Conservation (phyloP, 768 basidiomycete species). For the Strobilomyces echinocephalus region DNA sequence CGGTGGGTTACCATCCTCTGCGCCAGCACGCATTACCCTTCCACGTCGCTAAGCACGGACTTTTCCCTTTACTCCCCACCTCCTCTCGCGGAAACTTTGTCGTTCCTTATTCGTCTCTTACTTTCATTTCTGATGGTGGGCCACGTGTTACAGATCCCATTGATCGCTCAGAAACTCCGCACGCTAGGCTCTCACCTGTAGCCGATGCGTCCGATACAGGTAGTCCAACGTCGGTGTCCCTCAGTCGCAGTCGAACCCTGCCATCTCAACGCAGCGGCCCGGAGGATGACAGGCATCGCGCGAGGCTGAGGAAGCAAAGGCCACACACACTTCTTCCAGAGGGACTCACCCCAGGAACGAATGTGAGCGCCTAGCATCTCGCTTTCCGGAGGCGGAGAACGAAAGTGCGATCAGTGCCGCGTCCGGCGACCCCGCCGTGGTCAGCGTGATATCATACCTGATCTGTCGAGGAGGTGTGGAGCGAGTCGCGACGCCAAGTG, state of each 20-base stretch:
- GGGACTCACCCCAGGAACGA: constrained; percentile 17
- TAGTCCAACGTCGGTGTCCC: constrained; percentile 30
- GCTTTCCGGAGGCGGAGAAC: not conserved
- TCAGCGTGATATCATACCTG: constrained; percentile 7
- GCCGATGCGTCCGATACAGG: constrained; percentile 33
- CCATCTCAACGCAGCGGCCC: constrained; percentile 34
- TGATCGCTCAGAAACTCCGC: constrained; percentile 20
- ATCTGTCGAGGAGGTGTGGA: constrained; percentile 16
- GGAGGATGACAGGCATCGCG: constrained; percentile 36
- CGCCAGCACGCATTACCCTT: constrained; percentile 27
- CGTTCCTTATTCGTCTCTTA: constrained; percentile 3
- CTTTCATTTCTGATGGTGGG: constrained; percentile 10
- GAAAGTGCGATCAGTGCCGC: not conserved
- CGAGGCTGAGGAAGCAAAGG: constrained; percentile 49
- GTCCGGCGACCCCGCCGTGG: constrained; percentile 2
- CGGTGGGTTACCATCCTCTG: constrained; percentile 33
- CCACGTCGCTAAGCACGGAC: constrained; percentile 26
- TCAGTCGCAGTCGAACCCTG: constrained; percentile 59
- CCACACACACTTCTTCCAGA: constrained; percentile 33
- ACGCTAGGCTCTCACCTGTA: constrained; percentile 44
- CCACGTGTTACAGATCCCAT: constrained; percentile 16
- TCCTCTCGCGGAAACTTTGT: not conserved
- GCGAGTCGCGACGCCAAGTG: constrained; percentile 2
- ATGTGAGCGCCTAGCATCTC: constrained; percentile 19
- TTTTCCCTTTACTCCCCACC: constrained; percentile 5